These are phyloP conservation scores for Yamagishiella unicocca DNA, from an alignment of 139 green algal species.

Conservation along the genomic window DNA sequence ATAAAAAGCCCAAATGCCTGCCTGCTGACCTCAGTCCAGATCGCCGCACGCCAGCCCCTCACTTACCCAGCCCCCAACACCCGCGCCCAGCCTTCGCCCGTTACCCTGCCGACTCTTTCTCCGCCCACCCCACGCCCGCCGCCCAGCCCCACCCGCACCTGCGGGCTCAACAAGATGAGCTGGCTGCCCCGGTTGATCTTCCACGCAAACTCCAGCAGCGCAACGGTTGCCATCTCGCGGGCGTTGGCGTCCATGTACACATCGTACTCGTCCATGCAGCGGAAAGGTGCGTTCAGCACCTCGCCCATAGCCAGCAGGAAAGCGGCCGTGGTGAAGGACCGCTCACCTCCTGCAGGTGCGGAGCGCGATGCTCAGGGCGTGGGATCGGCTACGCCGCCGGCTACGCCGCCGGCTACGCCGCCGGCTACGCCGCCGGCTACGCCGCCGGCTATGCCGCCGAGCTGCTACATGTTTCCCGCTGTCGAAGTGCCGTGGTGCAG, in stretches of 20 bases:
- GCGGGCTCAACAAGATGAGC: slow-evolving; percentile 26
- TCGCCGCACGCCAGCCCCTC: neutral
- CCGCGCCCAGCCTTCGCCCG: neutral
- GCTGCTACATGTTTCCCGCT: too few species aligned
- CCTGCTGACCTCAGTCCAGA: neutral
- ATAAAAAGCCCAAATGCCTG: too few species aligned
- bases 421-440: too few species aligned
- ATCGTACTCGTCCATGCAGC: slow-evolving; percentile 32
- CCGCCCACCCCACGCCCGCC: neutral
- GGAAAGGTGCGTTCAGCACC: slow-evolving; percentile 17
- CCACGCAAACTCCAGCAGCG: slow-evolving; percentile 34
- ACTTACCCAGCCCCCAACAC: neutral
- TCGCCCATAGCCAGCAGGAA: slow-evolving; percentile 38
- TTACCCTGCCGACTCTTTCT: neutral
- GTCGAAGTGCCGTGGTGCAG: too few species aligned
- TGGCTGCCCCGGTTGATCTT: neutral
- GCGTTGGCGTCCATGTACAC: slow-evolving; percentile 17
- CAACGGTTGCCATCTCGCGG: slow-evolving; percentile 1
- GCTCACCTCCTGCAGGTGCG: slow-evolving; percentile 7
- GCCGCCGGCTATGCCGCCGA: too few species aligned
- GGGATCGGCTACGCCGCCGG: neutral
- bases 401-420: too few species aligned
- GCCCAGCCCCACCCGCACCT: neutral
- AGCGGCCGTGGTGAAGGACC: slow-evolving; percentile 25
- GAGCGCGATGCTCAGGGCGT: neutral